Evolutionary conservation across 257 asterid species (phyloP).

Genomic region (Solanum ossicruentum): DNA sequence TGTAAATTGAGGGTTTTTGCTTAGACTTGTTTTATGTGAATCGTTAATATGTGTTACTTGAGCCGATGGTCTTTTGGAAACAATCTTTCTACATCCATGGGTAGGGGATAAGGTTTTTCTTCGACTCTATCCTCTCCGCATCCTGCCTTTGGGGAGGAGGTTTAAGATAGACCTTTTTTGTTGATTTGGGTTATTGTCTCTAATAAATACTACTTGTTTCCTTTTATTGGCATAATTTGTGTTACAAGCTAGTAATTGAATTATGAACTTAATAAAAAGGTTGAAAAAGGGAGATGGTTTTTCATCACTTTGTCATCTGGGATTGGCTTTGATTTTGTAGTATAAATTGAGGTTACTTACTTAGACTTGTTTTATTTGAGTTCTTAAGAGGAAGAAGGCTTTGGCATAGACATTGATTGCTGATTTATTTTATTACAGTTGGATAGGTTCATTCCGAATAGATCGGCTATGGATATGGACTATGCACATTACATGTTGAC

Average conservation of each 20-base stretch:
- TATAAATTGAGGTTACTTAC: not conserved
- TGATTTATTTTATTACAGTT: slow-evolving; percentile 19
- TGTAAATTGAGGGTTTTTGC: not conserved
- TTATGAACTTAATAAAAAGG: not conserved
- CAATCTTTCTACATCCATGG: not conserved
- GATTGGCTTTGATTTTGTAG: not conserved
- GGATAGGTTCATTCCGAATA: slow-evolving; percentile 75
- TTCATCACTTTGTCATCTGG: not conserved
- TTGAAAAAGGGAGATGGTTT: not conserved
- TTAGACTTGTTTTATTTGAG: not conserved
- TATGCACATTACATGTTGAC: slow-evolving; percentile 67
- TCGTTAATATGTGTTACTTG: not conserved
- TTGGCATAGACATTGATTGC: not conserved
- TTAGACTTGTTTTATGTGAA: not conserved
- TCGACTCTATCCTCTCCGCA: not conserved
- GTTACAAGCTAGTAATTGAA: not conserved
- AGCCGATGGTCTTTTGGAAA: not conserved
- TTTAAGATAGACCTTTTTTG: not conserved
- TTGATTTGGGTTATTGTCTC: not conserved
- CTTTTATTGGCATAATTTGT: not conserved
- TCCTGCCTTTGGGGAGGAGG: not conserved
- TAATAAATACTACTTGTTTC: not conserved
- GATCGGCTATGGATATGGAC: slow-evolving; percentile 69
- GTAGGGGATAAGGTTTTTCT: not conserved
- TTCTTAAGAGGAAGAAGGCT: not conserved